Evolutionary conservation across 108 stramenopile species (phyloP).

Genomic region (Nitzschia sp.): DNA sequence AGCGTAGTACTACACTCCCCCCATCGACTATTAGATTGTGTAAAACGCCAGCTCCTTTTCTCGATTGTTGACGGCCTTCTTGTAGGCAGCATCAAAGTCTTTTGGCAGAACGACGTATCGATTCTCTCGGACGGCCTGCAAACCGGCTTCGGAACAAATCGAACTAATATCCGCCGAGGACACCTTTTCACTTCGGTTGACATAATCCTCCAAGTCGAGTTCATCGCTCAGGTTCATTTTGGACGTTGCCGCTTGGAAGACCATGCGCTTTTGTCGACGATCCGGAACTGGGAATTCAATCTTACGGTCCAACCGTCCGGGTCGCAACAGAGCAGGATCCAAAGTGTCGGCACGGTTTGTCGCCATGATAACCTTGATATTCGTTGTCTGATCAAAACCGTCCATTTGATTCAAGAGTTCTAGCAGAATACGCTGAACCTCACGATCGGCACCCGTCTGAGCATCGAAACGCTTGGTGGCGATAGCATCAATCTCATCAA

Average conservation of each 20-base stretch:
- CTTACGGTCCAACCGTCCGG: constrained; percentile 98
- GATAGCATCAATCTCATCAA: constrained; percentile 99
- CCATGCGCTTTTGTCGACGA: constrained; percentile 99
- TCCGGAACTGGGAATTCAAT: constrained; percentile 99
- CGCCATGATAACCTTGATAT: constrained; percentile 99
- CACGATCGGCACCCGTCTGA: constrained; percentile 98
- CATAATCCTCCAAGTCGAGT: constrained; percentile 98
- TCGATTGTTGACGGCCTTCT: constrained; percentile 96
- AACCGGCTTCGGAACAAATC: constrained; percentile 97
- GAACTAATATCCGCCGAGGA: constrained; percentile 94
- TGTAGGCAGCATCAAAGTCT: constrained; percentile 99
- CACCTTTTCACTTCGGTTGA: constrained; percentile 97
- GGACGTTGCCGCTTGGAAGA: constrained; percentile 97
- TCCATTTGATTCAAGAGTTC: constrained; percentile 99
- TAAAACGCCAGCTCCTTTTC: constrained; percentile 98
- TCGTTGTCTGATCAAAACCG: constrained; percentile 99
- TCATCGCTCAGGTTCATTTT: constrained; percentile 98
- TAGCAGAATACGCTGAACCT: constrained; percentile 98
- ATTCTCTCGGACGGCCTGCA: constrained; percentile 98
- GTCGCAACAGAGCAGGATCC: constrained; percentile 97
- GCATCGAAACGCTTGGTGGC: constrained; percentile 99
- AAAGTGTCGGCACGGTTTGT: constrained; percentile 99
- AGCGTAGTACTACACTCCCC: too few relatives aligned
- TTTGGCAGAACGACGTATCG: constrained; percentile 98
- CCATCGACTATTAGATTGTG: constrained; percentile 59